Evolutionary conservation across 1,284 basidiomycete species (phyloP), one percentile per base, ranked within the genome.

Genomic region (Anthracocystis walkeri): DNA sequence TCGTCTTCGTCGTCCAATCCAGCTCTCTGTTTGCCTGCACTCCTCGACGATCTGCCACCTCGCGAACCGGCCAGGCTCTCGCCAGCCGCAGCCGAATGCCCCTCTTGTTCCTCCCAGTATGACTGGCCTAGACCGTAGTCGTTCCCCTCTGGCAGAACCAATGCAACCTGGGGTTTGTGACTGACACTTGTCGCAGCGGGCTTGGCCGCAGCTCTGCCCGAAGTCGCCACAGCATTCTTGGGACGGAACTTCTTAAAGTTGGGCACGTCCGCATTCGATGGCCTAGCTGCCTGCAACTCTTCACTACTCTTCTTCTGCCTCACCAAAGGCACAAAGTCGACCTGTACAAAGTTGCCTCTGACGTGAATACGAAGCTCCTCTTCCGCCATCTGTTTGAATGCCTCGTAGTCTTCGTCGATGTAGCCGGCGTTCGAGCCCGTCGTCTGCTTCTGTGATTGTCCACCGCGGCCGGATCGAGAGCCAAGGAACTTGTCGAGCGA

Each of bases 311-410:
- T 54, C 66, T 63, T 63, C 25, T 66, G 41, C 8, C 58, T 48
- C 0, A 81, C 65, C 1, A 82, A 58, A 11, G 80, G 80, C 27
- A 82, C 80, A 64, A 80, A 79, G 54, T 82, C 80, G 7, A 82
- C 80, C 58, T 80, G 78, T 8, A 82, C 75, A 64, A 80, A 82
- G 61, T 82, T 82, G 41, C 80, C 80, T 7, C 76, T 33, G 5
- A 75, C 69, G 45, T 75, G 59, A 16, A 79, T 76, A 21, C 70
- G 57, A 25, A 78, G 50, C 42, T 78, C 73, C 38, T 78, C 73
- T 42, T 78, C 77, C 2, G 77, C 69, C 66, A 78, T 65, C 52
- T 53, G 50, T 44, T 76, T 76, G 65, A 78, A 78, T 8, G 69
- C 73, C 45, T 76, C 64, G 31, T 73, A 78, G 38, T 78, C 73